Base-by-base conservation (phyloP, 2,329 filamentous ascomycete genomes). In the Epicoccum sorghinum region DNA sequence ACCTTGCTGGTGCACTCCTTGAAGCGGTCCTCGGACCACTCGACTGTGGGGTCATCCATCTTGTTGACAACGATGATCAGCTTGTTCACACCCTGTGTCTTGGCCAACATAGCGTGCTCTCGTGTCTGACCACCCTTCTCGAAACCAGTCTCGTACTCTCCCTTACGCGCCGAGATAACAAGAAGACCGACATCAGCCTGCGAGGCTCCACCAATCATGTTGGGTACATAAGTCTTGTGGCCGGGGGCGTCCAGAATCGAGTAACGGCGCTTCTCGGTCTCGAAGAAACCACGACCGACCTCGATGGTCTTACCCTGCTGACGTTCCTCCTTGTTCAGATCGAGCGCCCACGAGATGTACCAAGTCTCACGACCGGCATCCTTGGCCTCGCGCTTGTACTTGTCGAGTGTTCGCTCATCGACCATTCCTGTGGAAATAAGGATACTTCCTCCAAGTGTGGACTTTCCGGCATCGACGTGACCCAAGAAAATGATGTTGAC, bases 111-210 rank as follows among this genome's bases (percentile, higher is more conserved):
- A 52, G 96, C 95, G 78, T 98, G 93, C 84, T 99, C 95, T 73
- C 95, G 86, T 48, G 95, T 99, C 77, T 99, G 95, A 33, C 95
- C 93, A 60, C 95, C 95, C 81, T 89, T 90, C 69, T 99, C 95
- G 75, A 99, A 99, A 44, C 95, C 95, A 30, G 95, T 98, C 79
- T 99, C 95, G 77, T 98, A 99, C 79, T 99, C 95, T 72, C 95
- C 95, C 82, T 97, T 98, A 71, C 95, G 89, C 37, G 95, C 92
- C 46, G 90, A 96, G 70, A 98, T 97, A 73, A 99, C 95, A 41
- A 99, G 83, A 66, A 97, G 91, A 74, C 95, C 95, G 29, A 99
- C 70, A 47, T 75, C 73, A 27, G 73, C 73, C 43, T 75, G 73
- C 10, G 71, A 93, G 29, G 92, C 92, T 74, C 92, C 92, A 66